Evolutionary conservation across 1,284 basidiomycete species (phyloP).

Genomic region (Heterobasidion annosum): DNA sequence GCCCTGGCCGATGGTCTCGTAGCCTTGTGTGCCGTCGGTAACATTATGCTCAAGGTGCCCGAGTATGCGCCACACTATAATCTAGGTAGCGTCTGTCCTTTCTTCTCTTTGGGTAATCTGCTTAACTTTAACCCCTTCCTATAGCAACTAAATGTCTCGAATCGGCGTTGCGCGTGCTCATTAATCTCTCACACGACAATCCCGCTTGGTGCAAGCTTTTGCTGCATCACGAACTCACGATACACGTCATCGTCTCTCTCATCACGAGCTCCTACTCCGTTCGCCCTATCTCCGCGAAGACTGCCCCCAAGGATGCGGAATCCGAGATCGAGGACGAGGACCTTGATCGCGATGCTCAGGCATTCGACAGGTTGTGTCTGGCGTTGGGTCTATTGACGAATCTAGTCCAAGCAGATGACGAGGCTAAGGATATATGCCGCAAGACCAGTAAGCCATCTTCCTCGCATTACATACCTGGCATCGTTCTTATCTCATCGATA

Average conservation of each 20-base stretch:
- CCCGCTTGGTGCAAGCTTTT: conserved; percentile 42
- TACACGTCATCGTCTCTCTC: conserved; percentile 37
- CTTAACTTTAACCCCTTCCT: conserved; percentile 1
- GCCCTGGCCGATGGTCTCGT: conserved; percentile 30
- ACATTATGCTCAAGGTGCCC: conserved; percentile 20
- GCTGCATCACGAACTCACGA: conserved; percentile 29
- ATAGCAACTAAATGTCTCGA: conserved; percentile 42
- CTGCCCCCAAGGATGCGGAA: neutral
- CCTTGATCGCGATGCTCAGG: conserved; percentile 18
- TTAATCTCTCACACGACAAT: conserved; percentile 59
- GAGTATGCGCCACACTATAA: conserved; percentile 1
- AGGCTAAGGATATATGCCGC: conserved; percentile 34
- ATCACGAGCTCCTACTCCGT: conserved; percentile 22
- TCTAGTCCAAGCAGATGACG: conserved; percentile 48
- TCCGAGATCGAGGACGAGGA: conserved; percentile 11
- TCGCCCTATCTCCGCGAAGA: too few species aligned
- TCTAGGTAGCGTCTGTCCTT: neutral
- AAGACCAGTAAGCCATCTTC: conserved; percentile 29
- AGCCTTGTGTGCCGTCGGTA: conserved; percentile 33
- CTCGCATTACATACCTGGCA: neutral
- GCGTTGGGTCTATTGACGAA: conserved; percentile 65
- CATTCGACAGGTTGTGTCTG: conserved; percentile 60
- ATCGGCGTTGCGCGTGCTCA: conserved; percentile 50
- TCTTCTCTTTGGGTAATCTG: neutral
- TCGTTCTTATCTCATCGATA: conserved; percentile 13